A percentile compares a stretch with the other conserved stretches of the same genome.
These are phyloP conservation scores for Boeremia exigua DNA, from an alignment of 2,329 filamentous ascomycete species.

Conservation along the genomic window DNA sequence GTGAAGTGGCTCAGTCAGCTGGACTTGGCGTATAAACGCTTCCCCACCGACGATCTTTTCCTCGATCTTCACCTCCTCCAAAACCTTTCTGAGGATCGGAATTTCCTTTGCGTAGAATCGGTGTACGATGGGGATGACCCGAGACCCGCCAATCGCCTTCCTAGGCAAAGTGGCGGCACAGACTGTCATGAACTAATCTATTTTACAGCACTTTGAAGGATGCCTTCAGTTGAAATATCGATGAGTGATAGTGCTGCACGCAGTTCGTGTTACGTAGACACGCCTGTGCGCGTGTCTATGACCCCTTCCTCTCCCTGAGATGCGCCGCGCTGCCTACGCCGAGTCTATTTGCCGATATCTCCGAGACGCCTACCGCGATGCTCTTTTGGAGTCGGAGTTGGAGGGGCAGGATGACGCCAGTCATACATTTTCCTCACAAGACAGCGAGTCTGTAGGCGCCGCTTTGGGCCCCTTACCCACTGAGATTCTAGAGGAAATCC, in stretches of 20 bases:
- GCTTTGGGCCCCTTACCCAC: conserved; percentile 12
- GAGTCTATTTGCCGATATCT: conserved; percentile 14
- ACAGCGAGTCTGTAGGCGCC: conserved; percentile 1
- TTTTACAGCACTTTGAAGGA: conserved; percentile 3
- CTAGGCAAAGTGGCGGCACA: conserved; percentile 17
- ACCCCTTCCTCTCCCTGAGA: conserved; percentile 1
- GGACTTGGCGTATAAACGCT: conserved; percentile 13
- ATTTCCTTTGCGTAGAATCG: not conserved
- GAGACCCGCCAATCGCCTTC: conserved; percentile 14
- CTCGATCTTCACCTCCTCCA: conserved; percentile 15
- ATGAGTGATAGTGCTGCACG: conserved; percentile 10
- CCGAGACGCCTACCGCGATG: conserved; percentile 6
- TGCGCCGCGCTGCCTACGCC: conserved; percentile 15
- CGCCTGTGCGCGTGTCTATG: conserved; percentile 14
- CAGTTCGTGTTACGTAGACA: conserved; percentile 11
- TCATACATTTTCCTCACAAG: conserved; percentile 5
- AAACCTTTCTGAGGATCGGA: conserved; percentile 13
- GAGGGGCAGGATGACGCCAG: conserved; percentile 13
- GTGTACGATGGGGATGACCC: conserved; percentile 9
- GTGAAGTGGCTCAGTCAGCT: conserved; percentile 8
- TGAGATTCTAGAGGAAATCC: conserved; percentile 10
- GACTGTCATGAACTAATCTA: conserved; percentile 12
- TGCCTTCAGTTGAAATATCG: conserved; percentile 1
- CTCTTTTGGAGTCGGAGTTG: conserved; percentile 6
- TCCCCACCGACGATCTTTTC: conserved; percentile 19